Percentiles rank a stretch among this genome's conserved stretches.
phyloP scores from a whole-genome alignment of 2,329 filamentous ascomycete species.

The Periglandula ipomoeae region DNA sequence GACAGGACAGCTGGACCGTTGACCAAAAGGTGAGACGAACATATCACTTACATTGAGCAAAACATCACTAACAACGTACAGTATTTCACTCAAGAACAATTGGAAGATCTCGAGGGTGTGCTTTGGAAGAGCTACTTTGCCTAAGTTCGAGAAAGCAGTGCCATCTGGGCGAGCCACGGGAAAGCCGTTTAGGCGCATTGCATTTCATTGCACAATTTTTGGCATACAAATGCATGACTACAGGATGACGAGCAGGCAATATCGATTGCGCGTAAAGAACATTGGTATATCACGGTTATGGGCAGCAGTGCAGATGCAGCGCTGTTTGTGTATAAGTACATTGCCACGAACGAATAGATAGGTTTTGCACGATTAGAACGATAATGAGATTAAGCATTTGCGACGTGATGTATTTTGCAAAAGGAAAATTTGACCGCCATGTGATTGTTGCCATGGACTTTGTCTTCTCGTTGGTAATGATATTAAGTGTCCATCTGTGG shows the following conservation, averaged over 20 bases:
- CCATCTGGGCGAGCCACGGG: background rate
- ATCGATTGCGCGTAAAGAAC: too few species aligned
- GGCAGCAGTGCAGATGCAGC: background rate
- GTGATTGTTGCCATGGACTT: background rate
- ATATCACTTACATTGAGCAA: background rate
- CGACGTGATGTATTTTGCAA: too few species aligned
- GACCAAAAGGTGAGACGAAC: slow-evolving; percentile 93
- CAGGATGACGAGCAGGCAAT: background rate
- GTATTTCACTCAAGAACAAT: slow-evolving; percentile 82
- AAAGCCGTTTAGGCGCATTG: too few species aligned
- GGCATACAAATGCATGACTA: background rate
- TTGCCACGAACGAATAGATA: background rate
- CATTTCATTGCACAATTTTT: too few species aligned
- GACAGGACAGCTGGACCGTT: slow-evolving; percentile 96
- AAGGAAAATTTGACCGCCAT: background rate
- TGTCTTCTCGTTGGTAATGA: too few species aligned
- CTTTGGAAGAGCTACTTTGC: slow-evolving; percentile 99
- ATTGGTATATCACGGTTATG: too few species aligned
- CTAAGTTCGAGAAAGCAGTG: slow-evolving; percentile 28
- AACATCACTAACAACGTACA: slow-evolving; percentile 21
- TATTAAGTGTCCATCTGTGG: too few species aligned
- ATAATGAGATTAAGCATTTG: slow-evolving; percentile 1
- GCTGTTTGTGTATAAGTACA: background rate
- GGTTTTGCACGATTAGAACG: background rate
- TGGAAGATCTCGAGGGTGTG: slow-evolving; percentile 92